Evolutionary conservation across 2,329 filamentous ascomycete species (phyloP).

Genomic region (Beauveria medogensis): DNA sequence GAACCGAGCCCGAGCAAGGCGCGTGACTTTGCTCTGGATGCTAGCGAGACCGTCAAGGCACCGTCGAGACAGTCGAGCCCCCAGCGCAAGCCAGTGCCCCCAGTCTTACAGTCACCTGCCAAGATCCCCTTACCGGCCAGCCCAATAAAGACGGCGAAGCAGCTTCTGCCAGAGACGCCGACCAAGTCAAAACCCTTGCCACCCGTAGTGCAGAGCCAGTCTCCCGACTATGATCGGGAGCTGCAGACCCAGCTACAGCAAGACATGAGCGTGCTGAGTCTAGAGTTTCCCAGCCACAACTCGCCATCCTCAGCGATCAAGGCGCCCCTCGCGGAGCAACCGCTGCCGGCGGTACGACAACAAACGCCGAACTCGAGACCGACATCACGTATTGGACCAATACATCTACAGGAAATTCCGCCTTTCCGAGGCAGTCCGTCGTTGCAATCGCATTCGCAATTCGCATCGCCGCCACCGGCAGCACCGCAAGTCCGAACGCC

Average conservation of each 20-base stretch:
- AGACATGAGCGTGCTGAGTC: constrained; percentile 50
- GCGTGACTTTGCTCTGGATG: constrained; percentile 35
- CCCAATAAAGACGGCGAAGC: constrained; percentile 21
- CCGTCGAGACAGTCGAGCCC: constrained; percentile 53
- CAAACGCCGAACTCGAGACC: constrained; percentile 24
- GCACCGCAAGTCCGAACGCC: constrained; percentile 12
- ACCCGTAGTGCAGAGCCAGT: constrained; percentile 38
- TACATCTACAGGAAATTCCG: constrained; percentile 47
- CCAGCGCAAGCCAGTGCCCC: constrained; percentile 44
- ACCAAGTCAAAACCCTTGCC: constrained; percentile 37
- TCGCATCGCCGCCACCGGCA: constrained; percentile 10
- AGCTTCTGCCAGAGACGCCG: constrained; percentile 38
- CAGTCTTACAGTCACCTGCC: constrained; percentile 38
- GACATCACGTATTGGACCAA: constrained; percentile 30
- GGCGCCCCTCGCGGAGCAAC: constrained; percentile 3
- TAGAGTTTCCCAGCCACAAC: constrained; percentile 24
- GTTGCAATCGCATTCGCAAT: constrained; percentile 21
- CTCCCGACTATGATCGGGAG: constrained; percentile 52
- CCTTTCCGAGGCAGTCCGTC: constrained; percentile 38
- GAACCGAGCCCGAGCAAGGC: constrained; percentile 45
- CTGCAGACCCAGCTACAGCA: constrained; percentile 56
- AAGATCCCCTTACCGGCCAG: constrained; percentile 51
- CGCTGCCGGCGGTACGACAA: constrained; percentile 13
- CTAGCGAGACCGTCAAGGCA: constrained; percentile 49
- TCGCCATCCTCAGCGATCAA: constrained; percentile 20